Base-by-base conservation (phyloP, 75 land plant genomes). In the Selaginella tamariscina region DNA sequence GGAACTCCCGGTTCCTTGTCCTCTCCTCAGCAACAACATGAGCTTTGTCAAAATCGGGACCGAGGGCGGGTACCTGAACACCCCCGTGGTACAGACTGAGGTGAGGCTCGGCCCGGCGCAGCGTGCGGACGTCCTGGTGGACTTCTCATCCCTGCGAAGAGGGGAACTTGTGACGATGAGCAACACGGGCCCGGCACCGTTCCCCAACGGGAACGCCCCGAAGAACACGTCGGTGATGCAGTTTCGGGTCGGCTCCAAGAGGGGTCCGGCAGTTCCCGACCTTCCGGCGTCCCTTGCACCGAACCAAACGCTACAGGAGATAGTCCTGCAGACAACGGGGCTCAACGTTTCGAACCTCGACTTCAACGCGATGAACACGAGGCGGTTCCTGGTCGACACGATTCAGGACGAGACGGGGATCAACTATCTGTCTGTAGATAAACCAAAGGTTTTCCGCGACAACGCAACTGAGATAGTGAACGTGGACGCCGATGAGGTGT, bases 141-240 rank as follows among this genome's bases (percentile, higher is more conserved):
- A 59, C 21, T 59, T 59, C 62, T 21, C 62, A 0, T 1, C 2
- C 20, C 18, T 64, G 66, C 9, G 22, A 2, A 31, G 20, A 26
- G 73, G 69, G 1, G 1, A 21, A 24, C 21, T 33, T 11, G 69
- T 65, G n/a, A 8, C 62, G n/a, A 2, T 71, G 30, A 32, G 11
- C 54, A 71, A 71, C 63, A 24, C 65, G 2, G 70, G 20, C 30
- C 65, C 70, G 2, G 24, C 65, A 1, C 65, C 70, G 1, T 69
- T 55, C 29, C 65, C 65, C 20, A 2, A 24, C 30, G 70, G 70
- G 11, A 39, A 39, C 11, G 49, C n/a, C n/a, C n/a, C 11, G 15
- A 39, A 39, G 11, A 39, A 39, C 49, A 5, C 5, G 49, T 39
- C 49, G 49, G 49, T 39, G 49, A 5, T 39, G 11, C 5, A 5